These are phyloP conservation scores for Nakazawaea populi DNA, from an alignment of 805 yeast species.

Conservation along the genomic window DNA sequence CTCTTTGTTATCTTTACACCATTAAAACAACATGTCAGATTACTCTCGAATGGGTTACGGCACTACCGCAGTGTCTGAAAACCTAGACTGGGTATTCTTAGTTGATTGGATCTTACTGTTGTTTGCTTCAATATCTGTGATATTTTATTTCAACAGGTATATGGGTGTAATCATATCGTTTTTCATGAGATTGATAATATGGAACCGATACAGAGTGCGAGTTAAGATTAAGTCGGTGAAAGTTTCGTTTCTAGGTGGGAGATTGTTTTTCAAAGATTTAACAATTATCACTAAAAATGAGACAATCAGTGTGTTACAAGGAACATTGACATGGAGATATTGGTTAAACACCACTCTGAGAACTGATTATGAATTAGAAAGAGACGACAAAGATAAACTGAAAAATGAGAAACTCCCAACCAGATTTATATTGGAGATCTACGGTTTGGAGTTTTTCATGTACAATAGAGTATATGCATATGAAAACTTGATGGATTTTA, in stretches of 20 bases:
- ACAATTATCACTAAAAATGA: constrained; percentile 69
- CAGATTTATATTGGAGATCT: constrained; percentile 50
- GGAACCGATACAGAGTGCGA: constrained; percentile 56
- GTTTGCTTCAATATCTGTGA: constrained; percentile 51
- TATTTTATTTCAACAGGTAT: constrained; percentile 73
- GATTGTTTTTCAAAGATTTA: constrained; percentile 71
- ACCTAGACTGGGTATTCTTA: constrained; percentile 62
- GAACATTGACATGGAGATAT: constrained; percentile 84
- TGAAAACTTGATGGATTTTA: constrained; percentile 46
- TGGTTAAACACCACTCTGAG: constrained; percentile 44
- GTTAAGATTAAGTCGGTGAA: constrained; percentile 69
- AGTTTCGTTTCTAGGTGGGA: constrained; percentile 76
- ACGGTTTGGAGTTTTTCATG: constrained; percentile 78
- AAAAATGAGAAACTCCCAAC: constrained; percentile 48
- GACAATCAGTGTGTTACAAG: constrained; percentile 63
- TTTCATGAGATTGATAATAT: constrained; percentile 43
- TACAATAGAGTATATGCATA: constrained; percentile 80
- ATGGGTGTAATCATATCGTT: constrained; percentile 56
- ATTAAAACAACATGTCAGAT: not conserved
- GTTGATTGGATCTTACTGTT: constrained; percentile 76
- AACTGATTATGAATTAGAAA: constrained; percentile 15
- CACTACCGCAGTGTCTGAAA: constrained; percentile 1
- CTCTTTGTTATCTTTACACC: no score
- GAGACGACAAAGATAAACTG: constrained; percentile 14
- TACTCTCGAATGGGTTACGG: not conserved